Evolutionary conservation across 352 stramenopile genomes (phyloP).

Genomic region (Pythium aphanidermatum): DNA sequence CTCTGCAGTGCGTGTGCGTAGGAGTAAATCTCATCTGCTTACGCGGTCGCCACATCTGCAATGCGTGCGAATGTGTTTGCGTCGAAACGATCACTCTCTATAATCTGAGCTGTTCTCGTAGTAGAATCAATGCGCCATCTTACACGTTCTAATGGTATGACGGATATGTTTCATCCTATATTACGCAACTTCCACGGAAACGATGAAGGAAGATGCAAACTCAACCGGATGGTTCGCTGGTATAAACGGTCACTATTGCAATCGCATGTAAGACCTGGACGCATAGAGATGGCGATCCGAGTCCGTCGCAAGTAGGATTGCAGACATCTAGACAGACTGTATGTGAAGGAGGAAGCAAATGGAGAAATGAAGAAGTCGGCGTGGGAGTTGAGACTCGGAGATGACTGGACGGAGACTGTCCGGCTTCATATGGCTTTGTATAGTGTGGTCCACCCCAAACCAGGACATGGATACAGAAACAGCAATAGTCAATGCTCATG

Average conservation of each 20-base stretch:
- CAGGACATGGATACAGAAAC: not conserved
- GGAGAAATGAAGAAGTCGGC: slow-evolving; percentile 4
- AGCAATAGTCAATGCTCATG: too few relatives aligned
- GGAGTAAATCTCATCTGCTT: too few relatives aligned
- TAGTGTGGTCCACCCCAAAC: slow-evolving; percentile 1
- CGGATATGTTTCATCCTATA: slow-evolving; percentile 72
- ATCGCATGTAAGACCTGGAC: slow-evolving; percentile 80
- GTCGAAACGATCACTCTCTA: too few relatives aligned
- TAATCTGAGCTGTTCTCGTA: too few relatives aligned
- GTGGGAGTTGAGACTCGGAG: not conserved
- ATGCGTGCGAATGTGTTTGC: too few relatives aligned
- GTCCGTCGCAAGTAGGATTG: slow-evolving; percentile 87
- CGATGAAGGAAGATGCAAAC: slow-evolving; percentile 67
- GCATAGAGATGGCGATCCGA: slow-evolving; percentile 43
- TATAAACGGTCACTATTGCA: slow-evolving; percentile 84
- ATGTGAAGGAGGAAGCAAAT: not conserved
- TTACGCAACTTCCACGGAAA: slow-evolving; percentile 58
- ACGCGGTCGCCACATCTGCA: too few relatives aligned
- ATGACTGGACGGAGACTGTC: not conserved
- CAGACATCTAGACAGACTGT: slow-evolving; percentile 15
- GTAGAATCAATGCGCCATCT: not conserved
- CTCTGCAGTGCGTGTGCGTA: not conserved
- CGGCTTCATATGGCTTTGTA: not conserved
- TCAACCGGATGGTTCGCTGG: slow-evolving; percentile 78
- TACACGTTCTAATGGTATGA: not conserved